Percentiles rank a stretch among this genome's conserved stretches.
These are phyloP conservation scores for Chlorella vulgaris DNA, from an alignment of 139 green algal species.

Conservation along the genomic window DNA sequence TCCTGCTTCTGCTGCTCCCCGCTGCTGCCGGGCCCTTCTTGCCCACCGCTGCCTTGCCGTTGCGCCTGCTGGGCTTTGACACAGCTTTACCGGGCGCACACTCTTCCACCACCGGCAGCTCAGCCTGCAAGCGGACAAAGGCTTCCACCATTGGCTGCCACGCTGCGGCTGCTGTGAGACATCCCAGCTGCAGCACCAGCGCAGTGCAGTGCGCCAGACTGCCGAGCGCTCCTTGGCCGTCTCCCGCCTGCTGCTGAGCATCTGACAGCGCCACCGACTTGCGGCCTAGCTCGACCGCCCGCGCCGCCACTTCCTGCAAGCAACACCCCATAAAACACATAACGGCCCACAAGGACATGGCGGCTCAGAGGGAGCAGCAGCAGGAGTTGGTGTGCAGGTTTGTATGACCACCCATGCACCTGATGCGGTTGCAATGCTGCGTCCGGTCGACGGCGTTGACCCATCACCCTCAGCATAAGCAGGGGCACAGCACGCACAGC, in stretches of 20 bases:
- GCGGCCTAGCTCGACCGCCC: neutral
- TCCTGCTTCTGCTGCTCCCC: neutral
- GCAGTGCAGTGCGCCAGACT: constrained; percentile 6
- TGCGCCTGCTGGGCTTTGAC: neutral
- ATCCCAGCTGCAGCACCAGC: constrained; percentile 18
- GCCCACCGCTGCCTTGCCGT: neutral
- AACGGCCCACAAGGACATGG: no score
- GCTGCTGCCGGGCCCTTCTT: neutral
- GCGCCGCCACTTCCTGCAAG: neutral
- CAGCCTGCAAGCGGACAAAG: constrained; percentile 10
- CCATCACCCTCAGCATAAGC: no score
- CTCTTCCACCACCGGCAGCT: neutral
- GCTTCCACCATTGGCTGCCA: constrained; percentile 25
- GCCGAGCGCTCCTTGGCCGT: neutral
- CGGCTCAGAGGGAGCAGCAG: no score
- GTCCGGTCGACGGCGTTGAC: no score
- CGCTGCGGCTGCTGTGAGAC: neutral
- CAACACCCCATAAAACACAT: neutral
- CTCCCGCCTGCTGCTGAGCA: constrained; percentile 16
- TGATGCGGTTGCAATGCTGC: no score
- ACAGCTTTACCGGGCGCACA: neutral
- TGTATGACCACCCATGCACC: no score
- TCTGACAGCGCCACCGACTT: neutral
- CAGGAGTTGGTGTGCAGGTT: no score
- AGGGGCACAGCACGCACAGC: no score